Base-by-base conservation (phyloP, 2,329 filamentous ascomycete genomes). In the Ophiosphaerella korrae region DNA sequence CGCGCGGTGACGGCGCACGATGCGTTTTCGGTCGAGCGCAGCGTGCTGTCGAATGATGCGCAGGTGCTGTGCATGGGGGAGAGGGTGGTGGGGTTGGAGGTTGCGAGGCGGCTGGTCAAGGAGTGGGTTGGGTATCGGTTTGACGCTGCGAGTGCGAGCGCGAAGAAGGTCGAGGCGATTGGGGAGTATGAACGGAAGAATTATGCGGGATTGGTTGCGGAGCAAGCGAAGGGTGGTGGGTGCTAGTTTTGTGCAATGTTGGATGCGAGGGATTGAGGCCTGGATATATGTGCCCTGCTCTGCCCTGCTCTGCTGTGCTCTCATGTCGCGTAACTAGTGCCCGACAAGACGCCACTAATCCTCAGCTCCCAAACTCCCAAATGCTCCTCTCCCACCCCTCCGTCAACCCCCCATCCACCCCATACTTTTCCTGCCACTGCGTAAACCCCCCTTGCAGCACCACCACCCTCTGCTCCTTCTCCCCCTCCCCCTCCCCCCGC, bases 1-100 rank as follows among this genome's bases (percentile, higher is more conserved):
- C 81, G 90, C 21, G 91, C 91, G n/a, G 91, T 95, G 14, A 95
- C 90, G 5, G 91, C 91, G 1, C 91, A 96, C 72, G 91, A 95
- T 71, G 87, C 86, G 60, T 96, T 92, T 78, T 87, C 83, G 48
- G 89, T 95, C 5, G 90, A 95, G 80, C 78, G 90, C 42, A 86
- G 88, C 16, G 83, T 95, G 9, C 76, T 93, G 66, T 91, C 88
- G 77, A 95, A 95, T 73, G 87, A 95, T 71, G 89, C 90, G 3
- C 90, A 96, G 76, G 90, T 95, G 29, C 77, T 95, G 55, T 95
- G 91, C 71, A 87, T 95, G 80, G 90, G 90, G 0, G 88, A 95
- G 81, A 79, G 90, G 18, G 90, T 95, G 0, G 83, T 95, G 38
- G 90, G 91, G 0, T 72, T 94, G 41, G 91, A 95, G 77, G 75